Evolutionary conservation across 2,329 filamentous ascomycete genomes (phyloP), one percentile per base, ranked within the genome.

Genomic region (Thelonectria blattea): DNA sequence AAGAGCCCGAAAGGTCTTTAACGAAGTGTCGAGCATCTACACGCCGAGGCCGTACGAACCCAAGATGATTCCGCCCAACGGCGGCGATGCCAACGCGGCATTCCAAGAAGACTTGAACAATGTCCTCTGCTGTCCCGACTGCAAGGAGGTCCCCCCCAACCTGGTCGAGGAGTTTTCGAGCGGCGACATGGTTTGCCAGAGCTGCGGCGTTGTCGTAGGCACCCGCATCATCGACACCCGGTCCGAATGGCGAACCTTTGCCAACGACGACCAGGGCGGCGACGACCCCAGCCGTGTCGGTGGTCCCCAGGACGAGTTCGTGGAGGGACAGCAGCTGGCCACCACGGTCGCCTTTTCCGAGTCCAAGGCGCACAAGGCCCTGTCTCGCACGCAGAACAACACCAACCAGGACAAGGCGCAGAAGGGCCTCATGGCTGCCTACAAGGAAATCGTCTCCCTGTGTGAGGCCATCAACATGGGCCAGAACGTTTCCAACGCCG

Each of bases 231-330:
- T 99, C 73, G 96, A 99, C 74, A 96, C 92, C 62, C 91, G 96
- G 64, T 97, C 93, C 49, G 95, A 99, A 80, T 99, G 95, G 95
- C 92, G 95, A 74, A 99, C 95, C 1, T 99, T 99, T 79, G 93
- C 93, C 74, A 98, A 98, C 75, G 95, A 99, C 73, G 96, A 99
- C 75, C 92, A 97, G 76, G 92, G 92, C 72, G 93, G 91, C 72
- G 96, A 98, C 70, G 95, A 99, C 68, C 95, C 96, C 5, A 97
- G 93, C 60, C 95, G 95, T 92, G 94, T 99, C 66, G 95, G 95
- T 81, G 95, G 98, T 70, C 91, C 91, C 6, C 89, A 90, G 62
- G 97, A 98, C 73, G 90, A 92, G 55, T 88, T 99, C 45, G 85
- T 97, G 59, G 93, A 96, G 72, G 93, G 93, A 58, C 90, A 92